Percentiles rank a stretch among this genome's conserved stretches.
Evolutionary conservation across 306 rosid genomes (phyloP).

Genomic region (Morella rubra): DNA sequence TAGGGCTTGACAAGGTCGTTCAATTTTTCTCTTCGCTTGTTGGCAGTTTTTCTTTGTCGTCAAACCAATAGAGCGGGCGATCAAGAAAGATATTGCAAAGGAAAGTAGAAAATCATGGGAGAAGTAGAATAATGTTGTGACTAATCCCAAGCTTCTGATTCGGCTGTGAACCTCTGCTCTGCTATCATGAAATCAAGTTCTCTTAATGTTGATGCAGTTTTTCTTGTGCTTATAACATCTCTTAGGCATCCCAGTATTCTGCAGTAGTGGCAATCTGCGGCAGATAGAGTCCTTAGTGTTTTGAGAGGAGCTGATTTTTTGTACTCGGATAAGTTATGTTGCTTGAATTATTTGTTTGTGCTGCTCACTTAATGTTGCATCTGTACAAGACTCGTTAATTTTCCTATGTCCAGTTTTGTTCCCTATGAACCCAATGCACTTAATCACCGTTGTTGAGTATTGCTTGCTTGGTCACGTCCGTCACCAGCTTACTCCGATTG

Average conservation of each 20-base stretch:
- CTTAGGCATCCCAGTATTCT: constrained; percentile 20
- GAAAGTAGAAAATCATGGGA: too few relatives aligned
- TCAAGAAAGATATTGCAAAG: constrained; percentile 54
- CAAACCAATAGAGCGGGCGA: constrained; percentile 67
- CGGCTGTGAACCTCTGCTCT: constrained; percentile 12
- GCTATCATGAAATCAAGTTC: background rate
- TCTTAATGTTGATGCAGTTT: background rate
- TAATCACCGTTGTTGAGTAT: too few relatives aligned
- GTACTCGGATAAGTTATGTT: background rate
- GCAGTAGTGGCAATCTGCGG: constrained; percentile 28
- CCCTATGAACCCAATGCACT: too few relatives aligned
- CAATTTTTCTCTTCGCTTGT: constrained; percentile 4
- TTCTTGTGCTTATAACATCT: background rate
- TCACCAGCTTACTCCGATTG: too few relatives aligned
- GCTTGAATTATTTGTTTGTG: background rate
- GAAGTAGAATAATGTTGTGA: constrained; percentile 37
- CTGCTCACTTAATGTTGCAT: background rate
- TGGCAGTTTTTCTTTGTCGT: constrained; percentile 57
- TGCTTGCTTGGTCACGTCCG: too few relatives aligned
- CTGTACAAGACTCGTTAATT: background rate
- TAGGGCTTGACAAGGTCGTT: background rate
- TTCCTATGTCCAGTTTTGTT: background rate
- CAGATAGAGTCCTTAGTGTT: constrained; percentile 14
- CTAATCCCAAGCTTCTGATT: constrained; percentile 38
- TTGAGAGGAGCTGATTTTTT: constrained; percentile 29